These are phyloP conservation scores for Lichtheimia ornata DNA, from an alignment of 371 early-diverging fungal species.

Conservation along the genomic window DNA sequence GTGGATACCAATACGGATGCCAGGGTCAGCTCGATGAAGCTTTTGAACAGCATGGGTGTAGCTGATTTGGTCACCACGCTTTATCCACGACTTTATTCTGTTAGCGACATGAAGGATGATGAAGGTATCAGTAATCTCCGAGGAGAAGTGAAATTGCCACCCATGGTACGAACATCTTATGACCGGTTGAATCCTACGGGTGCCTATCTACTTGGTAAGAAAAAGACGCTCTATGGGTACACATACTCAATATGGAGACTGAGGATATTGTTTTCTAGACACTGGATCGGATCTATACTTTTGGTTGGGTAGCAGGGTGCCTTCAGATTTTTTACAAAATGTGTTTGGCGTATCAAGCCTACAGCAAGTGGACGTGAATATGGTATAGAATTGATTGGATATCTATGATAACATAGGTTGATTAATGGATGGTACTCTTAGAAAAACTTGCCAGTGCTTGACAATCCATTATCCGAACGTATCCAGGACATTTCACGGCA, in stretches of 20 bases:
- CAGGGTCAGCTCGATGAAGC: conserved; percentile 77
- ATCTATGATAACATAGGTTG: not conserved
- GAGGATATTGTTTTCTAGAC: conserved; percentile 12
- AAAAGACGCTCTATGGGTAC: too few species aligned
- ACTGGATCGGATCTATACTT: conserved; percentile 19
- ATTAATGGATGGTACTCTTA: not conserved
- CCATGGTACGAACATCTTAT: conserved; percentile 74
- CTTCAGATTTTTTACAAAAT: conserved; percentile 16
- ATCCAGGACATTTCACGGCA: conserved; percentile 61
- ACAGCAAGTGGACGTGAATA: conserved; percentile 18
- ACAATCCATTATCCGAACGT: conserved; percentile 53
- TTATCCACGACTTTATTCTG: conserved; percentile 65
- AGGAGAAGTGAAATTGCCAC: conserved; percentile 4
- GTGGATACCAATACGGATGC: conserved; percentile 66
- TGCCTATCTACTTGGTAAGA: conserved; percentile 64
- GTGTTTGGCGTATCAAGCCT: conserved; percentile 25
- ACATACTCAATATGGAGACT: not conserved
- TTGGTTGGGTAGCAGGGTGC: conserved; percentile 36
- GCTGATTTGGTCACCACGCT: conserved; percentile 70
- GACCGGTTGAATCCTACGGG: conserved; percentile 72
- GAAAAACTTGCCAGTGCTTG: conserved; percentile 2
- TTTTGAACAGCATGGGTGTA: conserved; percentile 72
- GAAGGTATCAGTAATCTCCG: not conserved
- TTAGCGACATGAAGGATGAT: not conserved
- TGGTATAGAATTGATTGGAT: not conserved